Percentiles rank a stretch among this genome's conserved stretches.
Evolutionary conservation across 768 basidiomycete genomes (phyloP).

Genomic region (Boletus insuetus): DNA sequence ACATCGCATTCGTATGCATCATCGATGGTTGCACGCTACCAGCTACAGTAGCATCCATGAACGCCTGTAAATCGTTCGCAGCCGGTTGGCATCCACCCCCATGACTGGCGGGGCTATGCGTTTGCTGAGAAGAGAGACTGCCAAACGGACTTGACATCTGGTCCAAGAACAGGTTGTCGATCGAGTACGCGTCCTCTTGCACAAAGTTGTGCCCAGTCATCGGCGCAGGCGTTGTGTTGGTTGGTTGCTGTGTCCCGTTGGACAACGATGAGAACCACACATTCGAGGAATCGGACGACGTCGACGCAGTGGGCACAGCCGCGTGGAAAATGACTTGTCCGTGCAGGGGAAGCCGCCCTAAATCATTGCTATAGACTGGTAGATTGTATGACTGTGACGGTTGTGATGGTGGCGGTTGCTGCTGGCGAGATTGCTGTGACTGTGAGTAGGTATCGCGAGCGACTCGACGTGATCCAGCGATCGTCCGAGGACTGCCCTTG

Average conservation of each 20-base stretch:
- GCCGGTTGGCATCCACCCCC: neutral
- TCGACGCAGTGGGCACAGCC: neutral
- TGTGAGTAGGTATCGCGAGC: slow-evolving; percentile 22
- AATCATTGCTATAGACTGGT: slow-evolving; percentile 56
- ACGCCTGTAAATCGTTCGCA: slow-evolving; percentile 11
- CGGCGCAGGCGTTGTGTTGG: neutral
- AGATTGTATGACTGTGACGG: slow-evolving; percentile 33
- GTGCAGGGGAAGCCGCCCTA: slow-evolving; percentile 53
- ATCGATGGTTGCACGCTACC: neutral
- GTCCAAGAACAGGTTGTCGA: slow-evolving; percentile 25
- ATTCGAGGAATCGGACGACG: slow-evolving; percentile 5
- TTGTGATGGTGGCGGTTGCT: slow-evolving; percentile 5
- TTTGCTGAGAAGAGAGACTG: neutral
- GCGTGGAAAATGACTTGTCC: slow-evolving; percentile 22
- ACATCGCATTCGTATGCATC: slow-evolving; percentile 1
- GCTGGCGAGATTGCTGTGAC: slow-evolving; percentile 10
- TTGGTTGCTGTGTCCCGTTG: neutral
- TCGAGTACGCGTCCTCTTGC: slow-evolving; percentile 9
- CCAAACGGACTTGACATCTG: slow-evolving; percentile 13
- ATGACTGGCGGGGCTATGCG: neutral
- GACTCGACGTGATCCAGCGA: slow-evolving; percentile 37
- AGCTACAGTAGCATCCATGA: slow-evolving; percentile 6
- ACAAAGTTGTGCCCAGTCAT: slow-evolving; percentile 1
- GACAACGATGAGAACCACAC: slow-evolving; percentile 23
- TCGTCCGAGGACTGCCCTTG: slow-evolving; percentile 22